Conservation (phyloP, 345 rosid genomes). For the Citrus mangshanensis region DNA sequence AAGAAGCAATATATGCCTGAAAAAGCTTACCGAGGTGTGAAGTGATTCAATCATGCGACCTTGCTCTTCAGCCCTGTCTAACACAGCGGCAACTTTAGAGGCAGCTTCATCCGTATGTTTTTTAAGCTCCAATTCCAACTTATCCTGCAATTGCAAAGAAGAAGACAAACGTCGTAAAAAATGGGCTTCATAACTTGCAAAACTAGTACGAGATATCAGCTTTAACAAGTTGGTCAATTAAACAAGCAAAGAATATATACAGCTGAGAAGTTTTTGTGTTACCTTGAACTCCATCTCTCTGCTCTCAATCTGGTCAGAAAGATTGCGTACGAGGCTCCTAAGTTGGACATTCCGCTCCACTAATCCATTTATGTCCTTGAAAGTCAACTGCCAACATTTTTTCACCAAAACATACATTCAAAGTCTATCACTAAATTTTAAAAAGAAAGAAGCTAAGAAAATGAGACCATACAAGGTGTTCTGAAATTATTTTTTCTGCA, state of each 20-base stretch:
- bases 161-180: background rate
- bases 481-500: constrained; percentile 71
- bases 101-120: constrained; percentile 77
- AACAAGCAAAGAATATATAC: constrained; percentile 9
- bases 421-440: constrained; percentile 3
- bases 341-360: constrained; percentile 96
- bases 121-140: constrained; percentile 60
- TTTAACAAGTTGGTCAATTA: background rate
- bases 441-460: constrained; percentile 3
- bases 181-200: background rate
- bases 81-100: constrained; percentile 71
- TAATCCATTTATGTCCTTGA: constrained; percentile 89
- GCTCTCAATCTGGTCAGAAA: constrained; percentile 69
- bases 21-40: constrained; percentile 70
- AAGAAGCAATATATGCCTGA: background rate
- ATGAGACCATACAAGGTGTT: constrained; percentile 59
- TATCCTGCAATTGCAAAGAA: constrained; percentile 48
- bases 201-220: background rate
- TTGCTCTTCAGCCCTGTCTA: constrained; percentile 93
- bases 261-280: constrained; percentile 6
- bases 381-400: constrained; percentile 61
- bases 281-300: constrained; percentile 86
- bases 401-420: constrained; percentile 21
- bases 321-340: constrained; percentile 79
- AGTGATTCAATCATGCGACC: constrained; percentile 85